Evolutionary conservation across 2,329 filamentous ascomycete species (phyloP), one percentile per base, ranked within the genome.

Genomic region (Colletotrichum lentis): DNA sequence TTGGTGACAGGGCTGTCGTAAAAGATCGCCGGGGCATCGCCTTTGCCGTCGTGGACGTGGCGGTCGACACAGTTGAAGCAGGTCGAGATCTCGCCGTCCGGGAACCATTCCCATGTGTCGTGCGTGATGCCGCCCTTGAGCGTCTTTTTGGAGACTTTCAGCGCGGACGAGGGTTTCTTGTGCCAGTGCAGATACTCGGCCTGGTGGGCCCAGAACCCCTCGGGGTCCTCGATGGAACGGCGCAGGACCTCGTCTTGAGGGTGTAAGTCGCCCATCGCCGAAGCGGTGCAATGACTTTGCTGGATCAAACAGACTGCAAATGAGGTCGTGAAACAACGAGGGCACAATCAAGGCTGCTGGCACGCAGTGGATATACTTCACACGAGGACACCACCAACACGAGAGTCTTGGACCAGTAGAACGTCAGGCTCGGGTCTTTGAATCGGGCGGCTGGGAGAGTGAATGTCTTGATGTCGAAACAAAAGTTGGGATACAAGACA

Each of bases 11-110:
- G 93, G 71, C 91, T 95, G 77, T 97, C 94, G 84, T 92, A 97
- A 73, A 91, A 88, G 66, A 98, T 91, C 24, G 94, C 95, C 0
- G 90, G 84, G 57, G 85, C 81, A 53, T 90, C 84, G 16, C 94
- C 94, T 71, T 90, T 83, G n/a, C 94, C 93, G 6, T 87, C 88
- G 43, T 86, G 81, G n/a, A 97, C 93, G 79, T 97, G 94, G 16
- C 94, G 86, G 78, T 97, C 94, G 16, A 97, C 82, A 76, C 93
- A 96, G 77, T 97, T 98, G 82, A 93, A 97, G 72, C 91, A 93
- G 0, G 93, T 97, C 46, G 91, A 96, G 73, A 98, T 92, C 80
- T 96, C 89, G 70, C 94, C 95, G 70, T 89, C 92, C 0, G 92
- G 88, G 73, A 97, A 97, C 95, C 95, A 98, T 70, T 88, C 87